Percentiles rank a stretch among this genome's conserved stretches.
Conservation (phyloP, 2,329 filamentous ascomycete species). For the Fusarium humuli region DNA sequence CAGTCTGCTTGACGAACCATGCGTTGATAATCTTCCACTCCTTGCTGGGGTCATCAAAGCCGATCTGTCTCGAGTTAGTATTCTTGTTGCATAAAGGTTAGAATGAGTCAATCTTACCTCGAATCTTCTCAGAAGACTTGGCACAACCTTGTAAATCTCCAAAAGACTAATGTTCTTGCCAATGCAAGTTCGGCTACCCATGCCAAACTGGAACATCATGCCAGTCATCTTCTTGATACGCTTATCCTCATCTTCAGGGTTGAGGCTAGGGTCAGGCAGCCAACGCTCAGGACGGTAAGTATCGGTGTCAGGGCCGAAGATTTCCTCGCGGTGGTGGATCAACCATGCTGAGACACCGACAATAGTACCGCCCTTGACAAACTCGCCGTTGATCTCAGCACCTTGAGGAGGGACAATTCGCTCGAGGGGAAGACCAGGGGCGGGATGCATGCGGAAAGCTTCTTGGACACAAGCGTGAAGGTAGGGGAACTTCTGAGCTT, state of each 20-base stretch:
- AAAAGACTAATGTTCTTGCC: conserved; percentile 74
- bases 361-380: conserved; percentile 76
- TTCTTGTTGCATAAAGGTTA: accelerated
- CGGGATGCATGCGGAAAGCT: conserved; percentile 80
- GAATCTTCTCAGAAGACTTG: conserved; percentile 49
- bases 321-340: conserved; percentile 72
- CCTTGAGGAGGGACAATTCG: conserved; percentile 76
- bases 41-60: conserved; percentile 63
- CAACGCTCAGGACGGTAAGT: conserved; percentile 76
- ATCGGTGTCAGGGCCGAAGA: conserved; percentile 77
- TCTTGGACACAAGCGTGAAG: conserved; percentile 84
- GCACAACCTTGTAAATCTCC: conserved; percentile 73
- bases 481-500: conserved; percentile 77
- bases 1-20: conserved; percentile 72
- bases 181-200: conserved; percentile 76
- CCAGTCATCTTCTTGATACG: conserved; percentile 47
- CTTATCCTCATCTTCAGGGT: conserved; percentile 58
- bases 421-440: conserved; percentile 78
- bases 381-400: conserved; percentile 70
- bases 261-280: conserved; percentile 58
- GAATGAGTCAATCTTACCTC: conserved; percentile 13
- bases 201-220: conserved; percentile 70
- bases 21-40: conserved; percentile 71
- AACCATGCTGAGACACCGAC: conserved; percentile 83
- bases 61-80: conserved; percentile 55